phyloP scores from a whole-genome alignment of 2,329 filamentous ascomycete species.

The Aspergillus hiratsukae region DNA sequence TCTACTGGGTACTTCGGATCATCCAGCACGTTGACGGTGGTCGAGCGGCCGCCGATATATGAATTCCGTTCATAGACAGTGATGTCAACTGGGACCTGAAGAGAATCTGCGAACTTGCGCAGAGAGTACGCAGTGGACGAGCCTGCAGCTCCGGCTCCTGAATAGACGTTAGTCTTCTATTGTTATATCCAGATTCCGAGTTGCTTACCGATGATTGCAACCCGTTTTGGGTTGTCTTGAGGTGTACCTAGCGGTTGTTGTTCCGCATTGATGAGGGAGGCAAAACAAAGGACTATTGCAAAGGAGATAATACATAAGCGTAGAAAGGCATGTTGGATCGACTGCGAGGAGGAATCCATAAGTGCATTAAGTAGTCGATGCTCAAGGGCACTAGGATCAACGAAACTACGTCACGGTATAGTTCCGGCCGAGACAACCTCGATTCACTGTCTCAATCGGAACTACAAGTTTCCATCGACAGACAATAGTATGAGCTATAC shows the following conservation, averaged over 20 bases:
- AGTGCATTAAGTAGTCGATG: background rate
- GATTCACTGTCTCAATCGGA: background rate
- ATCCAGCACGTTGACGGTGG: constrained; percentile 74
- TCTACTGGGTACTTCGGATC: constrained; percentile 68
- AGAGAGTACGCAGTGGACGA: constrained; percentile 84
- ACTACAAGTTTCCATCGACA: background rate
- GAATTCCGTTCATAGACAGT: constrained; percentile 79
- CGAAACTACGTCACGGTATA: background rate
- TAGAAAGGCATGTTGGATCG: constrained; percentile 2
- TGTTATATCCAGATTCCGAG: background rate
- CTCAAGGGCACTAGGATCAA: background rate
- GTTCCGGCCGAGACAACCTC: background rate
- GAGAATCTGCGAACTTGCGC: constrained; percentile 61
- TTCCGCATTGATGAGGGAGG: constrained; percentile 17
- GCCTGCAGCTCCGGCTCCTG: constrained; percentile 85
- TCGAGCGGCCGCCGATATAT: constrained; percentile 79
- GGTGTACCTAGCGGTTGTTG: constrained; percentile 20
- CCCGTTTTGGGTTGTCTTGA: constrained; percentile 22
- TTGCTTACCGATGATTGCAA: constrained; percentile 33
- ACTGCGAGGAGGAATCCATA: constrained; percentile 7
- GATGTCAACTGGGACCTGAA: constrained; percentile 64
- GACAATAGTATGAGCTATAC: background rate
- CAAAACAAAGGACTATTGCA: constrained; percentile 9
- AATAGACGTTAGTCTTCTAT: constrained; percentile 2
- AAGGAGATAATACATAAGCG: constrained; percentile 7